Base-by-base conservation (phyloP, 1,284 basidiomycete genomes). In the Cryptococcus amylolentus region DNA sequence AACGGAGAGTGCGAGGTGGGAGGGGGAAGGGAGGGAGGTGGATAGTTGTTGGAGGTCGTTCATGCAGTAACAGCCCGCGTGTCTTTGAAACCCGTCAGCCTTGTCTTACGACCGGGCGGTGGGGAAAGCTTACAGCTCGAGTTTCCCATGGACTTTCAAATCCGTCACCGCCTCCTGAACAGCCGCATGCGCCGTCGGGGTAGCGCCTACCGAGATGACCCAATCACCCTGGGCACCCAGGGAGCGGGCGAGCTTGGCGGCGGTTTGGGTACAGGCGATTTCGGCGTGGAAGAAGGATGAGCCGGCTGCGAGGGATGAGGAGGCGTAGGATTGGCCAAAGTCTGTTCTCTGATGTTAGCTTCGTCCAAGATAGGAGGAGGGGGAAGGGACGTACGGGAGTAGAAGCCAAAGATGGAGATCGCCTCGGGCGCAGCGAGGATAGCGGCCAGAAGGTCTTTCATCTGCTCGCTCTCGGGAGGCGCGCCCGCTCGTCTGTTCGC, bases 41-140 rank as follows among this genome's bases (percentile, higher is more conserved):
- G 87, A 82, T 57, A 86, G 78, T 71, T 93, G 90, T 74, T 93
- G 91, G 44, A 91, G 80, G 74, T 93, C 91, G 53, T 88, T 80
- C 76, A 91, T 82, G 3, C 88, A 86, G 69, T 93, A 94, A 74
- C 91, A 64, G 43, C 68, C 86, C 50, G 89, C 89, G 73, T 91
- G 89, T 37, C 68, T 67, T 42, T 37, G 20, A 38, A 37, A 0
- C 18, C 13, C 4, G 42, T 23, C 10, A 49, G 38, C 16, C n/a
- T 8, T 26, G 18, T 39, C 31, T 38, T 3, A 28, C 6, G 10
- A 28, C 18, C 23, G 54, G 41, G 39, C 20, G 16, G 16, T 26
- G 27, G 23, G 8, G 20, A 13, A 14, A 23, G 60, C 65, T 62
- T 46, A 71, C 69, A 74, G 55, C 51, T 76, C 74, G 12, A 77